Evolutionary conservation across 2,329 filamentous ascomycete genomes (phyloP), one percentile per base, ranked within the genome.

Genomic region (Epichloe uncinata): DNA sequence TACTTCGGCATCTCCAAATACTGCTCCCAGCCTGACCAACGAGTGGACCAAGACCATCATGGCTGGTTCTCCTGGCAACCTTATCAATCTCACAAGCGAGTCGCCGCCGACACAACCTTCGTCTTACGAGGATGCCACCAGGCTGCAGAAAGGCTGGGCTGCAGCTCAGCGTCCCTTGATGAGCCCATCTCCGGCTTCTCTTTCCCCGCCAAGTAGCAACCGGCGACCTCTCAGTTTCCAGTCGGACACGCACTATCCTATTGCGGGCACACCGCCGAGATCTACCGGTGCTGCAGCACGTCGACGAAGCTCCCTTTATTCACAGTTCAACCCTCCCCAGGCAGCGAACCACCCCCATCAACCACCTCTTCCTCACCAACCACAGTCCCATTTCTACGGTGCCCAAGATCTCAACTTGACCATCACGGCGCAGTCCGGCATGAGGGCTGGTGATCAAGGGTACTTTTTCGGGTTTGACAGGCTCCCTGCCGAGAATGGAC

Each of bases 391-490:
- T 66, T 91, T 86, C 64, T 89, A 88, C 62, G 77, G 82, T 42
- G 75, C 81, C 0, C 84, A 85, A 1, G 84, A 90, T 55, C 73
- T 90, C 34, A 84, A 91, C 56, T 71, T 89, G 30, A 82, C 88
- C 55, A 71, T 83, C 45, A 69, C 74, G 49, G 66, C 70, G 15
- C 71, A 70, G 42, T 68, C 74, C 16, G 77, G 76, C 9, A 70
- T 83, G 59, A 75, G 75, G 55, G 76, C 82, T 2, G 82, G 82
- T 3, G 79, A 83, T 37, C 77, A 77, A 42, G 87, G 85, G 7
- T 88, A 85, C 57, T 87, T 84, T 62, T 93, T 87, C 62, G 82
- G 84, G 5, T 89, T 95, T 58, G 90, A 95, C 63, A 81, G 74
- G 2, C 71, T 94, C 42, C 73, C 76, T n/a, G 63, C 66, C 40